Percentiles rank a stretch among this genome's conserved stretches.
These are phyloP conservation scores for Barnettozyma botsteinii DNA, from an alignment of 805 yeast genomes.

Conservation along the genomic window DNA sequence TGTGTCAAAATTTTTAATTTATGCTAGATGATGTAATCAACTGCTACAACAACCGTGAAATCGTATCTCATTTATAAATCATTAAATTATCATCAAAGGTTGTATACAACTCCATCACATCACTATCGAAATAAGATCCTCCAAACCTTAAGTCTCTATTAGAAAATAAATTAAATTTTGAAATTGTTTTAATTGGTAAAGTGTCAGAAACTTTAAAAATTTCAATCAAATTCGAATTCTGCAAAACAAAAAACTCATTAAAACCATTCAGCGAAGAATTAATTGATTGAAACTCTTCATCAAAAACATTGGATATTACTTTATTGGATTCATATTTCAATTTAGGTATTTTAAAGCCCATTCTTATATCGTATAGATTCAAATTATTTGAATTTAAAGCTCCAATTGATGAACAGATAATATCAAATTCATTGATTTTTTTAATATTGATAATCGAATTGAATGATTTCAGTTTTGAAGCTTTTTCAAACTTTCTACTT, in stretches of 20 bases:
- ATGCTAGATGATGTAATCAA: neutral
- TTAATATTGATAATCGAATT: constrained; percentile 10
- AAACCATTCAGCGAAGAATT: neutral
- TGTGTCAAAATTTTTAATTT: neutral
- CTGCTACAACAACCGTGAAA: neutral
- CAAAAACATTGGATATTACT: constrained; percentile 6
- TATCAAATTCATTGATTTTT: constrained; percentile 3
- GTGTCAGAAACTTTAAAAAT: constrained; percentile 4
- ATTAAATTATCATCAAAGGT: neutral
- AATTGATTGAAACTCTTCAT: constrained; percentile 6
- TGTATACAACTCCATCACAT: constrained; percentile 2
- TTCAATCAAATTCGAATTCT: constrained; percentile 8
- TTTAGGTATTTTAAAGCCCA: constrained; percentile 6
- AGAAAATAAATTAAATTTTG: neutral
- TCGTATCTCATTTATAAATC: neutral
- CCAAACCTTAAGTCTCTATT: neutral
- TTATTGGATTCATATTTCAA: constrained; percentile 5
- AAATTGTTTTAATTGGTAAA: constrained; percentile 10
- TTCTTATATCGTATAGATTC: constrained; percentile 10
- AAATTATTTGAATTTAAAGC: constrained; percentile 5
- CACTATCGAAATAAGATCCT: constrained; percentile 2
- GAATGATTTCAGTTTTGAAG: neutral
- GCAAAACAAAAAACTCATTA: constrained; percentile 7
- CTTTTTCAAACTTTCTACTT: neutral
- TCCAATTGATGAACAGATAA: constrained; percentile 9